Base-by-base conservation (phyloP, 1,139 yeast genomes). In the Lodderomyces parapsilosis region DNA sequence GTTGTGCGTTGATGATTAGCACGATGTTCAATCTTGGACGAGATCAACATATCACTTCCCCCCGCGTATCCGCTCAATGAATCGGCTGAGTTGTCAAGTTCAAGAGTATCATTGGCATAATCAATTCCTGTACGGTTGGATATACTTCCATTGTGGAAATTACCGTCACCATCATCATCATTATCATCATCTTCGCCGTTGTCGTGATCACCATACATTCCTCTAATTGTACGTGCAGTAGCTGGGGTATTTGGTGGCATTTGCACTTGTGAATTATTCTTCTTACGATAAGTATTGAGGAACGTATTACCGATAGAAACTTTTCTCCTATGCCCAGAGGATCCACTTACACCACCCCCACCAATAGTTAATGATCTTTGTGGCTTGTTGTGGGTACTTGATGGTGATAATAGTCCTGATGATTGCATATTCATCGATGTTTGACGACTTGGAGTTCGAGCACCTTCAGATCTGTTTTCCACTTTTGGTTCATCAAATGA, bases 1-100 rank as follows among this genome's bases (percentile, higher is more conserved):
- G 62, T 50, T 38, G 65, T 51, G 36, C 63, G 63, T 49, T 66
- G 70, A 48, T 66, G 69, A 44, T 55, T 65, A 7, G 69, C 74
- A 45, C 68, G 68, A 47, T 80, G 84, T 49, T 81, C 86, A 36
- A 81, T 55, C 51, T 81, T 66, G 36, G 83, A 77, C 2, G 86
- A 80, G 25, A 80, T 63, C 53, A 82, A 68, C 86, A 81, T 81
- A 59, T 82, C 87, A 53, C 85, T 79, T 18, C 83, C 86, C 9
- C 81, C 83, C 33, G 68, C 76, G 46, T 66, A 60, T 9, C 77
- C 81, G 49, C 76, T 74, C 46, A 80, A 62, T 4, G 85, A 80
- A 47, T 85, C 88, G 43, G 83, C 70, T 0, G 91, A 84, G 41
- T 86, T 88, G 38, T 71, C 76, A 36, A 63, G 71, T n/a, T 61